Evolutionary conservation across 345 rosid species (phyloP).

Genomic region (Excoecaria cochinchinensis): DNA sequence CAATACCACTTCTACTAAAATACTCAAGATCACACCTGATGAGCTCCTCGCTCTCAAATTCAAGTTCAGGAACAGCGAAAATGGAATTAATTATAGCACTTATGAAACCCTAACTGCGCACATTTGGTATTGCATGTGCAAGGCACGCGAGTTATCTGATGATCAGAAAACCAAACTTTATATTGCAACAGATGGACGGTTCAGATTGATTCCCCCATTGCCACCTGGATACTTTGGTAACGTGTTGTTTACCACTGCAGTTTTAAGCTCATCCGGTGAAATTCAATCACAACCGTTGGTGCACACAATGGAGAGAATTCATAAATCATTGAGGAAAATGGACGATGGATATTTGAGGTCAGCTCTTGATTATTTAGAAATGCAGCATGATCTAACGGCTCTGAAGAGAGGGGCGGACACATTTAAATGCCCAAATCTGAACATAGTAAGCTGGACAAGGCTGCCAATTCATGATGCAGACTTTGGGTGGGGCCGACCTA

Average conservation of each 20-base stretch:
- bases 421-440: conserved; percentile 14
- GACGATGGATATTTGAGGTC: conserved; percentile 48
- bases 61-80: not conserved
- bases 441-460: conserved; percentile 20
- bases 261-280: conserved; percentile 15
- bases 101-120: conserved; percentile 25
- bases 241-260: conserved; percentile 32
- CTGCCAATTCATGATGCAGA: conserved; percentile 22
- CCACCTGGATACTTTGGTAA: conserved; percentile 48
- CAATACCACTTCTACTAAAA: not conserved
- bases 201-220: conserved; percentile 39
- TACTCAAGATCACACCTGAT: conserved; percentile 16
- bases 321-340: conserved; percentile 21
- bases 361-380: conserved; percentile 9
- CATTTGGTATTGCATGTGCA: conserved; percentile 33
- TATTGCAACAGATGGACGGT: conserved; percentile 35
- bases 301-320: conserved; percentile 30
- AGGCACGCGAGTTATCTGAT: conserved; percentile 21
- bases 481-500: conserved; percentile 19
- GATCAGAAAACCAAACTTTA: conserved; percentile 24
- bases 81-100: conserved; percentile 3
- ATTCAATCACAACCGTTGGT: conserved; percentile 31
- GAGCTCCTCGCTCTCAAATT: conserved; percentile 26
- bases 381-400: not conserved
- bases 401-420: not conserved